Evolutionary conservation across 2,329 filamentous ascomycete genomes (phyloP).

Genomic region (Aspergillus sojae): DNA sequence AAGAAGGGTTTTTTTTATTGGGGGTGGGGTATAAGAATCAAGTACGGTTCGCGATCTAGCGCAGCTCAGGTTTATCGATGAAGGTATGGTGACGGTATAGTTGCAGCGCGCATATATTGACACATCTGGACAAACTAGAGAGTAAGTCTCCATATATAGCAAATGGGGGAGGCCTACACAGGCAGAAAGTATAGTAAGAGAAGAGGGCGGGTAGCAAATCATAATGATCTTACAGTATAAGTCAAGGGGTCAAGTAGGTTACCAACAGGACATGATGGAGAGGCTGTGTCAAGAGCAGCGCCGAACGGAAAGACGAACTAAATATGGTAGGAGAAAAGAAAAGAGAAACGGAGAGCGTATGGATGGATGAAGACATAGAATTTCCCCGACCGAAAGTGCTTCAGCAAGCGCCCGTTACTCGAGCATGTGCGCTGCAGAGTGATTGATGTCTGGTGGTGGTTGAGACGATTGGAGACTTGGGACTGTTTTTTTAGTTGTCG

Average conservation of each 20-base stretch:
- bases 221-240: conserved; percentile 1
- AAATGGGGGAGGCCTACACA: conserved; percentile 7
- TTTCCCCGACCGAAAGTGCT: background rate
- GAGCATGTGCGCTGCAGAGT: background rate
- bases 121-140: conserved; percentile 7
- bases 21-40: background rate
- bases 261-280: background rate
- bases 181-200: conserved; percentile 14
- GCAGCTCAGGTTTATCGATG: background rate
- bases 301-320: background rate
- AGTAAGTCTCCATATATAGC: conserved; percentile 21
- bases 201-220: conserved; percentile 3
- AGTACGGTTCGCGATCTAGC: background rate
- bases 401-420: conserved; percentile 2
- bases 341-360: background rate
- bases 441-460: background rate
- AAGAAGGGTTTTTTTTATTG: background rate
- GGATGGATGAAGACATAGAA: conserved; percentile 1
- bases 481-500: conserved; percentile 2
- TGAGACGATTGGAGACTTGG: background rate
- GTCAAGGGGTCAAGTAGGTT: background rate
- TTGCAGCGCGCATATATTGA: conserved; percentile 6
- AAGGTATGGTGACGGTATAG: background rate
- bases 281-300: conserved; percentile 8
- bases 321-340: background rate